Percentiles rank a stretch among this genome's conserved stretches.
Evolutionary conservation across 169 alveolate genomes (phyloP).

Genomic region (Babesia caballi): DNA sequence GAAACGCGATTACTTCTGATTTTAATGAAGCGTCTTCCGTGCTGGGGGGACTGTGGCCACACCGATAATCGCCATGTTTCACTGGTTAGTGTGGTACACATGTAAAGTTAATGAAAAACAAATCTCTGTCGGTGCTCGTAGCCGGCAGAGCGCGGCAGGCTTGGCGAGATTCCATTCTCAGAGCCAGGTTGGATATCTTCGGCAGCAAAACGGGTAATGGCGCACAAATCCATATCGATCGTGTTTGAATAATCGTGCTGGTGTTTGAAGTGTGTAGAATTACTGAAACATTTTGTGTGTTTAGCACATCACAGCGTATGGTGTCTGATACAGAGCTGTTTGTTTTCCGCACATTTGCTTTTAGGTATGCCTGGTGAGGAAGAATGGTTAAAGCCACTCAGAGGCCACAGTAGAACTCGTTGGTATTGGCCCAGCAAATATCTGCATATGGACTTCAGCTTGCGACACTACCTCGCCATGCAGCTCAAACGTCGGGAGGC

Average conservation of each 20-base stretch:
- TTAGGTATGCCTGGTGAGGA: constrained; percentile 75
- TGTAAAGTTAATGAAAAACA: background rate
- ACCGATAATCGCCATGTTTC: background rate
- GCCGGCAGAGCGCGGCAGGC: constrained; percentile 24
- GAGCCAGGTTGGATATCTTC: constrained; percentile 23
- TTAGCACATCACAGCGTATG: too few relatives aligned
- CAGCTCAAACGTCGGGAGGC: constrained; percentile 69
- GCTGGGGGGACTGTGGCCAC: background rate
- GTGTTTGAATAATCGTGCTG: too few relatives aligned
- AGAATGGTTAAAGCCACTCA: constrained; percentile 74
- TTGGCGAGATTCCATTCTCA: constrained; percentile 16
- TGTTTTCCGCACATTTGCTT: background rate
- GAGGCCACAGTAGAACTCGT: constrained; percentile 69
- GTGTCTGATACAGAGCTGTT: too few relatives aligned
- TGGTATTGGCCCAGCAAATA: constrained; percentile 80
- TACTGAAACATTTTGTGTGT: too few relatives aligned
- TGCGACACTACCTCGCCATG: constrained; percentile 72
- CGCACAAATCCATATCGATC: too few relatives aligned
- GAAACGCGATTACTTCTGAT: too few relatives aligned
- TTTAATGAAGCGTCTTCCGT: too few relatives aligned
- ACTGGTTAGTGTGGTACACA: background rate
- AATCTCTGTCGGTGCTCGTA: background rate
- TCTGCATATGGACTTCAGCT: constrained; percentile 74
- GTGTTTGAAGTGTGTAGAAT: too few relatives aligned
- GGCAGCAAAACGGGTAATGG: constrained; percentile 6